Percentiles rank a stretch among this genome's conserved stretches.
Conservation (phyloP, 2,329 filamentous ascomycete genomes). For the Alternaria ventricosa region DNA sequence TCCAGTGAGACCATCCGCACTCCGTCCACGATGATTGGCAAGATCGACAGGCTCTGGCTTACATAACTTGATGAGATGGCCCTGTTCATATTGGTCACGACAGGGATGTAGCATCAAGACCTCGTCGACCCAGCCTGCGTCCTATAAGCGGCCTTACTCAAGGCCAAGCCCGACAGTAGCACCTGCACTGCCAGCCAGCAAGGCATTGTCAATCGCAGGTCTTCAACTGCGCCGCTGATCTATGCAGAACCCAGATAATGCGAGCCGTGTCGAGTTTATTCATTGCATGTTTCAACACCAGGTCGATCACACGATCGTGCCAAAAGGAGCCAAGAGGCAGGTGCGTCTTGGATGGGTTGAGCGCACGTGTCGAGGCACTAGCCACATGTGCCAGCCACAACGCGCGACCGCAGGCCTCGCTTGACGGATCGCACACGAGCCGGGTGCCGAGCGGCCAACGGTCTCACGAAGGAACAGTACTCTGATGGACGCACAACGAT, state of each 20-base stretch:
- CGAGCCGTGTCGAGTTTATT: neutral
- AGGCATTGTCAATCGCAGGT: neutral
- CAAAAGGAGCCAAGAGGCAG: neutral
- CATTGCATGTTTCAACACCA: neutral
- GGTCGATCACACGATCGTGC: neutral
- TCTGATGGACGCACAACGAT: neutral
- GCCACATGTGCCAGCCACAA: conserved; percentile 1
- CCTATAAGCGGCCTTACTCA: conserved; percentile 9
- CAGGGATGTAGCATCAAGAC: conserved; percentile 6
- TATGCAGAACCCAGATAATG: neutral
- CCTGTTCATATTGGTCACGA: conserved; percentile 9
- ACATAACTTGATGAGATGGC: conserved; percentile 3
- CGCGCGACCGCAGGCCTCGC: neutral
- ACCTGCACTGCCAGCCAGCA: neutral
- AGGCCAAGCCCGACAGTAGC: neutral
- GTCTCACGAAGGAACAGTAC: neutral
- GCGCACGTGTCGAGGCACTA: neutral
- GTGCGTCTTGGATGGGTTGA: neutral
- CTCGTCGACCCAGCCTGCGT: conserved; percentile 3
- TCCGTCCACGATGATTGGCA: neutral
- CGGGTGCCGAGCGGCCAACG: neutral
- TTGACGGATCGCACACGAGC: neutral
- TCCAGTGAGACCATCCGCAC: conserved; percentile 2
- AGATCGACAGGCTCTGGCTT: conserved; percentile 6
- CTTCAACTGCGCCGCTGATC: neutral